Conservation (phyloP, 1,284 basidiomycete genomes). For the Apiotrichum porosum region DNA sequence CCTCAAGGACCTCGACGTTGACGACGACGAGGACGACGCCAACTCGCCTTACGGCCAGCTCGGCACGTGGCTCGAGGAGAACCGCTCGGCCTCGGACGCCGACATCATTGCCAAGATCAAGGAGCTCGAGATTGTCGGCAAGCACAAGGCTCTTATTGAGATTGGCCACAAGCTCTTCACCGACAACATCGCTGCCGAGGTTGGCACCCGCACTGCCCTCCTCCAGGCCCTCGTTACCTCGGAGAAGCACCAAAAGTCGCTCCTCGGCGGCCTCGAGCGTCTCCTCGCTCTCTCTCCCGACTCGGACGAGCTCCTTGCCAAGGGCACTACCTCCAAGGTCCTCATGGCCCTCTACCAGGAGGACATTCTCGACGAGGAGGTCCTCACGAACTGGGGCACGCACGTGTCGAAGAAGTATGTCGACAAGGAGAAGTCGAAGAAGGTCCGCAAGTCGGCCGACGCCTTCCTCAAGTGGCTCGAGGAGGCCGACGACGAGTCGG, state of each 20-base stretch:
- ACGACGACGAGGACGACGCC: constrained; percentile 76
- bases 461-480: constrained; percentile 69
- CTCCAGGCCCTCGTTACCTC: constrained; percentile 52
- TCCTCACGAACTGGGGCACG: constrained; percentile 88
- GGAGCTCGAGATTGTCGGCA: constrained; percentile 89
- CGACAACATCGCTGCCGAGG: constrained; percentile 66
- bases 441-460: constrained; percentile 88
- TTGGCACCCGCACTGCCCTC: constrained; percentile 67
- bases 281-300: constrained; percentile 67
- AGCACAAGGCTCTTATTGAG: constrained; percentile 85
- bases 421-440: constrained; percentile 91
- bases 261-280: constrained; percentile 84
- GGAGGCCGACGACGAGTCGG: constrained; percentile 19
- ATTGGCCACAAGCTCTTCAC: constrained; percentile 83
- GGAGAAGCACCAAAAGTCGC: constrained; percentile 93
- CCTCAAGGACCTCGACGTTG: constrained; percentile 70
- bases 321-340: constrained; percentile 59
- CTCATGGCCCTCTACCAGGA: constrained; percentile 93
- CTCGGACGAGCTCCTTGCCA: constrained; percentile 33
- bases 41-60: constrained; percentile 82
- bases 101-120: constrained; percentile 80
- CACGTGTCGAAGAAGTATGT: constrained; percentile 98
- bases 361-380: constrained; percentile 88
- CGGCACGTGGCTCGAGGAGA: constrained; percentile 81
- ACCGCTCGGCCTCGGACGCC: constrained; percentile 54